These are phyloP conservation scores for Magnolia sinica DNA, from an alignment of 164 flowering plant genomes.

Conservation along the genomic window DNA sequence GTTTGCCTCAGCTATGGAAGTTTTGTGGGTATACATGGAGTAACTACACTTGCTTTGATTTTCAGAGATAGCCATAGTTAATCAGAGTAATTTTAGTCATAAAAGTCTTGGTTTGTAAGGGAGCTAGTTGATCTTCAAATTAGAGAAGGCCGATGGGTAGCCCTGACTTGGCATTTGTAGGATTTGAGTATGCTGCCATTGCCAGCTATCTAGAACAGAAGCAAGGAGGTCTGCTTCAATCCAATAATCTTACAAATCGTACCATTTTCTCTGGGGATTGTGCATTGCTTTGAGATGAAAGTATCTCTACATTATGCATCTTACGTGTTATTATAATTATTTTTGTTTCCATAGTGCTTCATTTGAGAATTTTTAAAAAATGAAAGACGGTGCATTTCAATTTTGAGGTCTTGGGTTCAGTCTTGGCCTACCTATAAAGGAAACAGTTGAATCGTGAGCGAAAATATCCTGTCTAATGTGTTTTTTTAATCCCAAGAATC, in stretches of 20 bases:
- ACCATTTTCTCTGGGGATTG: background rate
- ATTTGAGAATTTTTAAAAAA: background rate
- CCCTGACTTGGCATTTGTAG: too few species aligned
- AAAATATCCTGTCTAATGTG: background rate
- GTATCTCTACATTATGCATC: background rate
- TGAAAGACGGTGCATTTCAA: background rate
- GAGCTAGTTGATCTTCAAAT: background rate
- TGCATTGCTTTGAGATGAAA: background rate
- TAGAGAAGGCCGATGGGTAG: too few species aligned
- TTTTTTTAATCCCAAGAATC: background rate
- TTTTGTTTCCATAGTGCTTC: background rate
- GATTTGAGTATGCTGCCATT: too few species aligned
- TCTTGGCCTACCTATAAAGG: background rate
- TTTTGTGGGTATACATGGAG: background rate
- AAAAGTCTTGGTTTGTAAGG: background rate
- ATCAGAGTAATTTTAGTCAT: background rate
- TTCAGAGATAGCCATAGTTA: background rate
- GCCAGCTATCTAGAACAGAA: too few species aligned
- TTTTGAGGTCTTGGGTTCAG: background rate
- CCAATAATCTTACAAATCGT: background rate
- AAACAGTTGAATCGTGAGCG: too few species aligned
- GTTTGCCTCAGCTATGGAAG: background rate
- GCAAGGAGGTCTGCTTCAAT: background rate
- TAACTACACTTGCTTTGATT: background rate
- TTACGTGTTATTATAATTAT: background rate